Evolutionary conservation across 2,329 filamentous ascomycete species (phyloP), one percentile per base, ranked within the genome.

Genomic region (Calonectria fujianensis): DNA sequence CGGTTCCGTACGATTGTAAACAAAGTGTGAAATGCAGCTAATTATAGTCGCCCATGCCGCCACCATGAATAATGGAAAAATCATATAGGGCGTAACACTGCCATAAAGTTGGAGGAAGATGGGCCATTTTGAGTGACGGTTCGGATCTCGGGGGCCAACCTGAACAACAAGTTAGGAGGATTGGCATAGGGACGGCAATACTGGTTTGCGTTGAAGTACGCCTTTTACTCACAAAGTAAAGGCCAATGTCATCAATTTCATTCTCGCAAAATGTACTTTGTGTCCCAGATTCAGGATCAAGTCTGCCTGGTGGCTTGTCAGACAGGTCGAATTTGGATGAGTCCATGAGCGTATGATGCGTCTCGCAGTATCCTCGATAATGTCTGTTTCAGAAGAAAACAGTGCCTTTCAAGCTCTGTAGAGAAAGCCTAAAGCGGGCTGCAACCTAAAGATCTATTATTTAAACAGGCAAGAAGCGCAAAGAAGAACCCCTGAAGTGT

Each of bases 51-150:
- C 88, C 94, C 94, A 95, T n/a, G 80, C 79, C 20, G 87, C 90
- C 31, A 95, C 87, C 76, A 93, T 88, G 18, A 89, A 31, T 41
- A 95, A 83, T 0, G 94, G 94, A 16, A 95, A 82, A 39, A 95
- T 90, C 90, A 96, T 91, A 81, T 93, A 92, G 18, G 94, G 94
- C 74, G 93, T 84, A 74, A 95, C 91, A 77, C 91, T 94, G 79
- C 94, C 94, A 83, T 95, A 93, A 84, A 96, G 88, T 70, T 93
- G 92, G 81, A 95, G 85, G 83, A 95, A 94, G 79, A 91, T 90
- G 24, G 94, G 94, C 88, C 93, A 92, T 88, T 94, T 95, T 31
- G 93, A 94, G 83, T 95, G 93, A 78, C 90, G 90, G 72, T 91
- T 88, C 77, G 94, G 90, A 83, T 95, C 92, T 74, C 93, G 89